Evolutionary conservation across 371 early-diverging fungal genomes (phyloP), one percentile per base, ranked within the genome.

Genomic region (Haplosporangium sp.): DNA sequence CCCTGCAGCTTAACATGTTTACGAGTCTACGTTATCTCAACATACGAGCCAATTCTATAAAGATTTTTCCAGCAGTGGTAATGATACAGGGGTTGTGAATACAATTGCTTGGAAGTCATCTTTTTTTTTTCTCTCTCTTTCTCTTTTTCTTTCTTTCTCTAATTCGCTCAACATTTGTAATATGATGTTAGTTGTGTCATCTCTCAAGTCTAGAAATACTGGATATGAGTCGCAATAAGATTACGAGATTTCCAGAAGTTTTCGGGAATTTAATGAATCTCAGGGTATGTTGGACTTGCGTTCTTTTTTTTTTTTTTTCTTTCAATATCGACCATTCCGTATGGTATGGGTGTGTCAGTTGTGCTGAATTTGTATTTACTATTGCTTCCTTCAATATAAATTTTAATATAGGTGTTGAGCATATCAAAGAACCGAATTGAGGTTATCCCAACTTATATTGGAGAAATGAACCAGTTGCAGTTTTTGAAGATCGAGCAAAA

Each of bases 171-270:
- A 13, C 10, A 45, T 45, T 4, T 45, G 8, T 50, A n/a, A 13
- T 55, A 17, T 15, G 20, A 3, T 7, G 11, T 70, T 27, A 79
- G 79, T 67, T 79, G 1, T 79, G 79, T 44, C 79, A 71, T 27
- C 65, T 79, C 55, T 38, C 68, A 13, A 74, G 74, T 47, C 65
- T 79, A 7, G 79, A 79, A 37, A 79, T 74, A 42, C 37, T 79
- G 58, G 79, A 79, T 45, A 79, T 79, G 79, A 79, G 79, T 37
- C 79, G 79, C 50, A 79, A 79, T 73, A 79, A 74, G 61, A 79
- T 79, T 19, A 59, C 79, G 1, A 70, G 74, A 19, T 71, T 79
- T 59, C 79, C 79, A 20, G 79, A 74, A 1, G 58, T 9, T 44
- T 79, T 79, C 61, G 79, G 79, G 3, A 71, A 61, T 40, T 65